Percentiles rank a stretch among this genome's conserved stretches.
Conservation (phyloP, 2,329 filamentous ascomycete species). For the Massarina eburnea region DNA sequence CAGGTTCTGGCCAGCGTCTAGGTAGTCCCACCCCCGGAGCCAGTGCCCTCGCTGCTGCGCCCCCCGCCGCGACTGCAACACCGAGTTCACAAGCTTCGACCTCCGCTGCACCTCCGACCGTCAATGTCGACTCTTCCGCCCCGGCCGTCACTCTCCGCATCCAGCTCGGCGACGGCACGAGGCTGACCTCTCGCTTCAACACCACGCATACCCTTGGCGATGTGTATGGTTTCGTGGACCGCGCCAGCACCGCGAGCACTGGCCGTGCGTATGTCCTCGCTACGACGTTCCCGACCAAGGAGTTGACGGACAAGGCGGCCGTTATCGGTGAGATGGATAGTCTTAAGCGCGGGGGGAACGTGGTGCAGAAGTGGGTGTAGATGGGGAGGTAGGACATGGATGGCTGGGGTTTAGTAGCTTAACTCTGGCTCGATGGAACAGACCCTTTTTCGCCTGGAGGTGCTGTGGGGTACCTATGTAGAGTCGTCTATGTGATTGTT, state of each 20-base stretch:
- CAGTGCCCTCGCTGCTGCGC: constrained; percentile 41
- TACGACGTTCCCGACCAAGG: constrained; percentile 82
- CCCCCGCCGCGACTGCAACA: constrained; percentile 29
- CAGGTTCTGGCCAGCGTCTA: constrained; percentile 70
- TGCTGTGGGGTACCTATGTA: background rate
- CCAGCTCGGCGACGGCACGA: constrained; percentile 74
- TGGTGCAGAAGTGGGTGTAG: constrained; percentile 58
- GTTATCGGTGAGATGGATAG: constrained; percentile 51
- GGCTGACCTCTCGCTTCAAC: constrained; percentile 80
- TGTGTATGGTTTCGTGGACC: constrained; percentile 72
- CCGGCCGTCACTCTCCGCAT: constrained; percentile 73
- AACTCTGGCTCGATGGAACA: background rate
- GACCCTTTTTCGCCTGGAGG: background rate
- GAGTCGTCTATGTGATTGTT: background rate
- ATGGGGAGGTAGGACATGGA: constrained; percentile 1
- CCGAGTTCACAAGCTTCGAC: constrained; percentile 31
- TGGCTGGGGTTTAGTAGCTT: constrained; percentile 12
- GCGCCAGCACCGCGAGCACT: constrained; percentile 61
- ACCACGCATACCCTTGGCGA: constrained; percentile 75
- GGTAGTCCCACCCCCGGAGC: constrained; percentile 73
- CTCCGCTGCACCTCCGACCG: constrained; percentile 45
- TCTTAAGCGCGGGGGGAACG: constrained; percentile 56
- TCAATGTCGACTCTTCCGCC: constrained; percentile 63
- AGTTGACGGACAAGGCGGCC: constrained; percentile 67
- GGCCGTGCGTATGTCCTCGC: constrained; percentile 71